Conservation (phyloP, 106 monocot genomes). For the Dactylorhiza incarnata region DNA sequence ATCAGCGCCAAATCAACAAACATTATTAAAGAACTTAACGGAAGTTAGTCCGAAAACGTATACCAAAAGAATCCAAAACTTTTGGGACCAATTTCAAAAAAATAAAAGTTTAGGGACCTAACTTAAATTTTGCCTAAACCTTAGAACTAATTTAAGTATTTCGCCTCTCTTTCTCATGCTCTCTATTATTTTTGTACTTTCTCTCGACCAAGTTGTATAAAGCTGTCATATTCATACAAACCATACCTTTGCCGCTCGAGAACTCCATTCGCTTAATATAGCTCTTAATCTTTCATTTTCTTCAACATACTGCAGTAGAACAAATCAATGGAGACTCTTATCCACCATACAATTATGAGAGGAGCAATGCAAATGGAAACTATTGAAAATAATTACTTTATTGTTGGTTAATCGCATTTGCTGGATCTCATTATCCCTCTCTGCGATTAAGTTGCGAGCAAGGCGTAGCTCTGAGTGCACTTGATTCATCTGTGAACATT, state of each 20-base stretch:
- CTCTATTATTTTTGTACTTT: too few species aligned
- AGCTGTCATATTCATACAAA: not conserved
- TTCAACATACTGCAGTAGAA: conserved; percentile 63
- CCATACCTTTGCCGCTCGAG: conserved; percentile 90
- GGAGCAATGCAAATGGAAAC: not conserved
- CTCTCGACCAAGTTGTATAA: not conserved
- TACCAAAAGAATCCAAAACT: too few species aligned
- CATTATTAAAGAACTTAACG: too few species aligned
- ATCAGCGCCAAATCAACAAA: too few species aligned
- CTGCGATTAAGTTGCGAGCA: conserved; percentile 81
- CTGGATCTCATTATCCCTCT: conserved; percentile 80
- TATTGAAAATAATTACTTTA: conserved; percentile 39
- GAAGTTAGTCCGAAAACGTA: too few species aligned
- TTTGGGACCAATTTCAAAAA: too few species aligned
- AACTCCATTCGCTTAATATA: conserved; percentile 94
- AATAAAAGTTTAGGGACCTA: too few species aligned
- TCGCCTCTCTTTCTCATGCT: too few species aligned
- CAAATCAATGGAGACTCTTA: conserved; percentile 3
- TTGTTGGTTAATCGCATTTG: conserved; percentile 54
- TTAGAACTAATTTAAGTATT: too few species aligned
- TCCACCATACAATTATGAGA: not conserved
- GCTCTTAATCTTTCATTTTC: conserved; percentile 95
- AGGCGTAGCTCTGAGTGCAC: conserved; percentile 76
- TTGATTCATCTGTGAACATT: conserved; percentile 78
- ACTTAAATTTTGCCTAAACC: too few species aligned